A percentile compares a stretch with the other conserved stretches of the same genome.
phyloP scores from a whole-genome alignment of 108 stramenopile species.

The Cyclotella sp. region DNA sequence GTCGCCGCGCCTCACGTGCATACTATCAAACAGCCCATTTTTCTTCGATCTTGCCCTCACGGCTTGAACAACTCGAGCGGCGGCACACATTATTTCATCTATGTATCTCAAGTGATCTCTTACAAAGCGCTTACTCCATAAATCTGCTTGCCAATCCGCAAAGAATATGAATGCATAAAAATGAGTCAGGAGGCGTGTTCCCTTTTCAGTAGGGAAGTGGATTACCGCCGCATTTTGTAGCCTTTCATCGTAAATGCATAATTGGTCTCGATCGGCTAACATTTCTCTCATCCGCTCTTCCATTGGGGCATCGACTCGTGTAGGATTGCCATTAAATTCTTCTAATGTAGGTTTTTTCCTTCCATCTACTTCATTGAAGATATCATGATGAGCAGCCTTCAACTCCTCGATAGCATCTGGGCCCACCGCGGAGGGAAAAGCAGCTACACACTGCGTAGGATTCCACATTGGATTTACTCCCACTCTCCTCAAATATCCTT shows the following conservation, averaged over 20 bases:
- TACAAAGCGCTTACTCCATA: slow-evolving; percentile 73
- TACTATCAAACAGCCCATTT: slow-evolving; percentile 67
- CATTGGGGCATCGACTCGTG: slow-evolving; percentile 61
- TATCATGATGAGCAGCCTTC: slow-evolving; percentile 41
- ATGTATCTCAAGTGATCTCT: slow-evolving; percentile 74
- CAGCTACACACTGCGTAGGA: slow-evolving; percentile 73
- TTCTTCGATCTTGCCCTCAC: slow-evolving; percentile 50
- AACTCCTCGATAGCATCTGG: slow-evolving; percentile 57
- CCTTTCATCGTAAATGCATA: slow-evolving; percentile 77
- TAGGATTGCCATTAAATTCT: slow-evolving; percentile 56
- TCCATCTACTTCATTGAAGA: slow-evolving; percentile 31
- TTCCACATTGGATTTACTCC: slow-evolving; percentile 71
- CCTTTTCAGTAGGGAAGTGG: slow-evolving; percentile 66
- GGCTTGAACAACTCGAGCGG: slow-evolving; percentile 71
- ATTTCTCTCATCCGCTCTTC: slow-evolving; percentile 75
- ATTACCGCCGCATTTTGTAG: slow-evolving; percentile 68
- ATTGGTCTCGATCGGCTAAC: slow-evolving; percentile 60
- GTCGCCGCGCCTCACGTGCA: slow-evolving; percentile 88
- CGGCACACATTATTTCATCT: slow-evolving; percentile 85
- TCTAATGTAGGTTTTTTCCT: slow-evolving; percentile 36
- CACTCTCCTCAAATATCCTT: slow-evolving; percentile 53
- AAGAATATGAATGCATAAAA: slow-evolving; percentile 91
- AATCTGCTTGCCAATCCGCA: slow-evolving; percentile 78
- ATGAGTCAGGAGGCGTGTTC: slow-evolving; percentile 71
- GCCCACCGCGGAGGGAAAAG: slow-evolving; percentile 66